Evolutionary conservation across 441 rosid genomes (phyloP).

Genomic region (Pelargonium fulgidum): DNA sequence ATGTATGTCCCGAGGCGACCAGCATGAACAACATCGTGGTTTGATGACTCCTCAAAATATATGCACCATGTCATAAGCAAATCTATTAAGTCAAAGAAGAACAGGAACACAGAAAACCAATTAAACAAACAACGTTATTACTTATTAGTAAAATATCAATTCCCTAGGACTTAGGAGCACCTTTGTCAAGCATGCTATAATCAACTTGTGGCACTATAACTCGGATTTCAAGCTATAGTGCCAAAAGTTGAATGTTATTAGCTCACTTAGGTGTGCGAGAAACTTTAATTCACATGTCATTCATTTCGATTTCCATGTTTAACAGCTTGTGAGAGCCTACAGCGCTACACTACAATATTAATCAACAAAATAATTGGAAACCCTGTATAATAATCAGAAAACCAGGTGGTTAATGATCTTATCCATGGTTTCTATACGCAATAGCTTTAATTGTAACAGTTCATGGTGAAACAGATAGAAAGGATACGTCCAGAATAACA

Average conservation of each 20-base stretch:
- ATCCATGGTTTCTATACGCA: constrained; percentile 4
- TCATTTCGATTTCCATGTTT: background rate
- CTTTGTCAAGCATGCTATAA: too few relatives aligned
- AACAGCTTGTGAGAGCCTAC: too few relatives aligned
- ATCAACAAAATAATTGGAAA: background rate
- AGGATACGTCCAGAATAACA: constrained; percentile 99
- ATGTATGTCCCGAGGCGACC: background rate
- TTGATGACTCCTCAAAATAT: constrained; percentile 51
- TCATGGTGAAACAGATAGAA: constrained; percentile 15
- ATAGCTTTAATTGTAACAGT: background rate
- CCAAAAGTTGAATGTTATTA: too few relatives aligned
- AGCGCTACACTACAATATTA: too few relatives aligned
- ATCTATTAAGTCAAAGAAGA: constrained; percentile 55
- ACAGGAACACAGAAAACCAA: constrained; percentile 5
- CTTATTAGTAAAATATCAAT: background rate
- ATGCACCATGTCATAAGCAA: constrained; percentile 88
- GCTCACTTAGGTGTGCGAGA: background rate
- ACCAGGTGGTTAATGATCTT: background rate
- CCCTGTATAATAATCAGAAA: background rate
- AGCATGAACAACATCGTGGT: constrained; percentile 13
- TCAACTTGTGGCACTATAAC: too few relatives aligned
- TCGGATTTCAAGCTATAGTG: too few relatives aligned
- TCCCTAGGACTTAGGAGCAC: background rate
- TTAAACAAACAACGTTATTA: background rate
- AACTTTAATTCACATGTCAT: background rate